These are phyloP conservation scores for Albatrellus sp. DNA, from an alignment of 1,284 basidiomycete species.

Conservation along the genomic window DNA sequence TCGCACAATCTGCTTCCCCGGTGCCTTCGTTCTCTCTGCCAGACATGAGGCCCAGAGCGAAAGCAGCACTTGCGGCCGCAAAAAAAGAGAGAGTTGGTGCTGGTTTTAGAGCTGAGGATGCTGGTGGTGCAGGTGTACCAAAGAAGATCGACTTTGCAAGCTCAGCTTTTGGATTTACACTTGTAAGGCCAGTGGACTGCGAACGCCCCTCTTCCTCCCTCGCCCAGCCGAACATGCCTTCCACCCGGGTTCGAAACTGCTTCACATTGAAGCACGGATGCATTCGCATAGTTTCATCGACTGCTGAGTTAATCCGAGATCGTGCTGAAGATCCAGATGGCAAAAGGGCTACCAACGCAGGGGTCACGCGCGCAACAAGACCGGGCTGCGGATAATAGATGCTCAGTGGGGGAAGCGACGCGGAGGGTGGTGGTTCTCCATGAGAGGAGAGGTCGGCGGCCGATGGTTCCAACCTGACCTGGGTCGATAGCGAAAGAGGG, in stretches of 20 bases:
- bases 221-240: constrained; percentile 32
- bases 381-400: constrained; percentile 12
- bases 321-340: constrained; percentile 26
- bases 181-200: background rate
- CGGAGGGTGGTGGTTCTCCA: constrained; percentile 8
- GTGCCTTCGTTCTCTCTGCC: constrained; percentile 14
- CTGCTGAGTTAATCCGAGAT: constrained; percentile 23
- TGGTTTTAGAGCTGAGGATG: constrained; percentile 11
- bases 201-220: constrained; percentile 10
- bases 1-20: constrained; percentile 6
- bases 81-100: constrained; percentile 45
- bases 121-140: constrained; percentile 12
- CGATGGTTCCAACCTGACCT: constrained; percentile 37
- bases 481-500: constrained; percentile 12
- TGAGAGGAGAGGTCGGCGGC: constrained; percentile 19
- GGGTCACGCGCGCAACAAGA: constrained; percentile 11
- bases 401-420: constrained; percentile 7
- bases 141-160: constrained; percentile 27
- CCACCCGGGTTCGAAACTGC: constrained; percentile 33
- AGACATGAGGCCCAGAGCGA: constrained; percentile 43
- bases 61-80: constrained; percentile 36
- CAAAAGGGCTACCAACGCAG: constrained; percentile 25
- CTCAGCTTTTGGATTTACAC: constrained; percentile 14
- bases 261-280: constrained; percentile 39
- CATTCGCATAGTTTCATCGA: constrained; percentile 33